phyloP scores from a whole-genome alignment of 2,329 filamentous ascomycete species.

The Calonectria hawksworthii region DNA sequence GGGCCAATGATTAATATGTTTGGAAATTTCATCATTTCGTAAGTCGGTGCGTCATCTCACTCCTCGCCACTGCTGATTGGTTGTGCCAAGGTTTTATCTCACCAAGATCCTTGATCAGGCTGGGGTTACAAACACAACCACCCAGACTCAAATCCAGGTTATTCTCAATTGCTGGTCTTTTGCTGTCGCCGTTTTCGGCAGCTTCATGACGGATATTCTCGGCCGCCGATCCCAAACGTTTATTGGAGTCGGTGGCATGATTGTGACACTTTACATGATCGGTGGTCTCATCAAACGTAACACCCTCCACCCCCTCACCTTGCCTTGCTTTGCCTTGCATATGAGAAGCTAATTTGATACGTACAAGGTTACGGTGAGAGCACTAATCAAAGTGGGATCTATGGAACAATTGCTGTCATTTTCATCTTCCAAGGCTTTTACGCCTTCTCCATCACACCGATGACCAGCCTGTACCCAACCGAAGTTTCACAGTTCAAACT shows the following conservation, averaged over 20 bases:
- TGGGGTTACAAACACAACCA: constrained; percentile 44
- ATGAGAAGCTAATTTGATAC: not conserved
- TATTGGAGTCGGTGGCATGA: constrained; percentile 44
- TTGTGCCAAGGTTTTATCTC: constrained; percentile 44
- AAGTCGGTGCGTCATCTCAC: constrained; percentile 3
- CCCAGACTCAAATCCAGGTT: constrained; percentile 49
- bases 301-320: no score
- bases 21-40: constrained; percentile 51
- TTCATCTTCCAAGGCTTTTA: constrained; percentile 53
- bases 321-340: not conserved
- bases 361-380: constrained; percentile 49
- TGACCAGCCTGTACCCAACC: constrained; percentile 51
- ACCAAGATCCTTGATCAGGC: constrained; percentile 48
- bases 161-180: constrained; percentile 55
- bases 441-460: constrained; percentile 50
- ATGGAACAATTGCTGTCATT: constrained; percentile 53
- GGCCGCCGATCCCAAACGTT: constrained; percentile 49
- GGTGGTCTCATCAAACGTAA: constrained; percentile 45
- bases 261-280: constrained; percentile 39
- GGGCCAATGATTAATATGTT: constrained; percentile 46
- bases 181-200: constrained; percentile 49
- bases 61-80: not conserved
- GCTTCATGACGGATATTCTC: constrained; percentile 50
- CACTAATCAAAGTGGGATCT: constrained; percentile 54
- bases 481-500: constrained; percentile 51